A percentile compares a stretch with the other conserved stretches of the same genome.
phyloP scores from a whole-genome alignment of 148 eudicot species.

The Polygonum aviculare region DNA sequence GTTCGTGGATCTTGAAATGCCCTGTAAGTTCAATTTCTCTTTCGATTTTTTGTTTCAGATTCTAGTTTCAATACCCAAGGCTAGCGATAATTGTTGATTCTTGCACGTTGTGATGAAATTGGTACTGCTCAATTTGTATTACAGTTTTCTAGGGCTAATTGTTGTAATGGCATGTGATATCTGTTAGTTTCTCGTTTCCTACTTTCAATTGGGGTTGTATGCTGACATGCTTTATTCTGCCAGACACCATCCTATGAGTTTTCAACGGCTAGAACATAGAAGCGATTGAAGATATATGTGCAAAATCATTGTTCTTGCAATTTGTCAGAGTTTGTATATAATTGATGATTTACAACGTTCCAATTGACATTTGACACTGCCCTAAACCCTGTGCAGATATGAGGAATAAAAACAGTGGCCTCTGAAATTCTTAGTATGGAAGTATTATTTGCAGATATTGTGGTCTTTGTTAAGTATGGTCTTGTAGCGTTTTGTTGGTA shows the following conservation, averaged over 20 bases:
- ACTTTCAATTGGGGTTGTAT: neutral
- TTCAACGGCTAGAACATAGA: neutral
- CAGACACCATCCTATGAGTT: neutral
- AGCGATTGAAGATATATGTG: neutral
- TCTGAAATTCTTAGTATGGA: neutral
- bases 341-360: neutral
- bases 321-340: neutral
- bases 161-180: neutral
- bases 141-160: neutral
- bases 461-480: neutral
- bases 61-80: neutral
- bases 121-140: neutral
- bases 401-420: neutral
- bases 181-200: neutral
- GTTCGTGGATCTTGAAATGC: conserved; percentile 81
- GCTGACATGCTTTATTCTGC: neutral
- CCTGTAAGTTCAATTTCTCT: conserved; percentile 29
- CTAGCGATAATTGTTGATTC: neutral
- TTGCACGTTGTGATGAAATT: neutral
- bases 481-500: neutral
- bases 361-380: neutral
- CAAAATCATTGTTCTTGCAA: neutral
- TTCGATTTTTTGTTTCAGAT: neutral
- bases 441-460: neutral
- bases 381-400: neutral